Percentiles rank a stretch among this genome's conserved stretches.
phyloP scores from a whole-genome alignment of 2,329 filamentous ascomycete species.

The Fusarium nelsonii region DNA sequence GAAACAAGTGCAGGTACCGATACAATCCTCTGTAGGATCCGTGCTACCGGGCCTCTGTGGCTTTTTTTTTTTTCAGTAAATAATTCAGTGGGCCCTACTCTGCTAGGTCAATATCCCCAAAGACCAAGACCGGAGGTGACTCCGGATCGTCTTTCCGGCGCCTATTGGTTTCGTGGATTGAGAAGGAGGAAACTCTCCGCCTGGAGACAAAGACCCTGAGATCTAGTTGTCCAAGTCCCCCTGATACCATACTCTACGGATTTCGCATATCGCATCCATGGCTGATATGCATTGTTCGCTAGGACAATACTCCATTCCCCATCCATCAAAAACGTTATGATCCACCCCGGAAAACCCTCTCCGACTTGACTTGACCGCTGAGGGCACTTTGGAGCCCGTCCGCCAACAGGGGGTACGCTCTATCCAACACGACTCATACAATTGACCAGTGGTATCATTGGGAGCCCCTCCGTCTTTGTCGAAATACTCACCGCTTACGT shows the following conservation, averaged over 20 bases:
- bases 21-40: constrained; percentile 10
- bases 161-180: constrained; percentile 2
- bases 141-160: neutral
- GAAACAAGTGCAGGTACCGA: constrained; percentile 8
- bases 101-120: neutral
- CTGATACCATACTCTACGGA: neutral
- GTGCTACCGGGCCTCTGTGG: constrained; percentile 17
- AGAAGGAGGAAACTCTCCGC: constrained; percentile 46
- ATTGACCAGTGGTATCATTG: neutral
- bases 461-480: constrained; percentile 4
- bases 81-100: neutral
- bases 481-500: constrained; percentile 30
- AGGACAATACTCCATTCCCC: constrained; percentile 1
- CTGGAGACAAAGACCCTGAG: constrained; percentile 7
- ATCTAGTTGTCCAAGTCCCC: constrained; percentile 12
- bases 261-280: neutral
- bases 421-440: neutral
- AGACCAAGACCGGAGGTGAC: neutral
- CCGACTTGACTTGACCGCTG: constrained; percentile 30
- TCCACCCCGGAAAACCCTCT: constrained; percentile 42
- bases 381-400: neutral
- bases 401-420: constrained; percentile 1
- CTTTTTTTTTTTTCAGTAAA: neutral
- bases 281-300: constrained; percentile 11
- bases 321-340: neutral